These are phyloP conservation scores for Fusarium coicis DNA, from an alignment of 2,329 filamentous ascomycete species.

Conservation along the genomic window DNA sequence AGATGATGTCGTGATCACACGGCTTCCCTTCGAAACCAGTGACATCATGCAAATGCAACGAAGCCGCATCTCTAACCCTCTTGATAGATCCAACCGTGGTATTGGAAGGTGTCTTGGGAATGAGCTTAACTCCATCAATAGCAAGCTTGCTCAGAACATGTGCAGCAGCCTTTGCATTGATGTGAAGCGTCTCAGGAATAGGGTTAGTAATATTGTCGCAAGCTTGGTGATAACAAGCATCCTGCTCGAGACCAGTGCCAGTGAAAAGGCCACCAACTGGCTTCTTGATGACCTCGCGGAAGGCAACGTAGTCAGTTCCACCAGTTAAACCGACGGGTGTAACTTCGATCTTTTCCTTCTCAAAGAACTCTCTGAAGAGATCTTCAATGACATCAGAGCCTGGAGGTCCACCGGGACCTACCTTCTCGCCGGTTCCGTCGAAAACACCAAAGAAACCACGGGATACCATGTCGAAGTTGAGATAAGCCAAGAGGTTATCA, in stretches of 20 bases:
- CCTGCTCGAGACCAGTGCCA: conserved; percentile 51
- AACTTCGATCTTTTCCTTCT: conserved; percentile 47
- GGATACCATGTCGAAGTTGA: conserved; percentile 57
- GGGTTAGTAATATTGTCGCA: conserved; percentile 54
- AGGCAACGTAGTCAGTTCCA: conserved; percentile 70
- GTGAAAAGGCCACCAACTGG: conserved; percentile 68
- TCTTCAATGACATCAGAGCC: conserved; percentile 49
- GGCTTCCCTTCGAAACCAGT: conserved; percentile 24
- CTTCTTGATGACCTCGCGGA: conserved; percentile 64
- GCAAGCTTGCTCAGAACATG: conserved; percentile 51
- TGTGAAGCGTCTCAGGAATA: conserved; percentile 49
- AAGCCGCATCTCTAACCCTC: conserved; percentile 26
- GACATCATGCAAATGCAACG: conserved; percentile 37
- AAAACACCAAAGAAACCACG: conserved; percentile 51
- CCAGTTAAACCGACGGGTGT: conserved; percentile 49
- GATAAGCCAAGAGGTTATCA: conserved; percentile 51
- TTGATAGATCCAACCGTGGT: conserved; percentile 30
- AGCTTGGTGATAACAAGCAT: conserved; percentile 48
- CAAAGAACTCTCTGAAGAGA: conserved; percentile 49
- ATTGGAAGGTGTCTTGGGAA: conserved; percentile 39
- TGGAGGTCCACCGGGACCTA: conserved; percentile 50
- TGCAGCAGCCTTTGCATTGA: conserved; percentile 56
- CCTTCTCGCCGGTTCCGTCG: conserved; percentile 49
- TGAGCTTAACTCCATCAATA: conserved; percentile 35
- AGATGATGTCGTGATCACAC: conserved; percentile 43